Conservation (phyloP, 106 monocot genomes). For the Allium sativum region DNA sequence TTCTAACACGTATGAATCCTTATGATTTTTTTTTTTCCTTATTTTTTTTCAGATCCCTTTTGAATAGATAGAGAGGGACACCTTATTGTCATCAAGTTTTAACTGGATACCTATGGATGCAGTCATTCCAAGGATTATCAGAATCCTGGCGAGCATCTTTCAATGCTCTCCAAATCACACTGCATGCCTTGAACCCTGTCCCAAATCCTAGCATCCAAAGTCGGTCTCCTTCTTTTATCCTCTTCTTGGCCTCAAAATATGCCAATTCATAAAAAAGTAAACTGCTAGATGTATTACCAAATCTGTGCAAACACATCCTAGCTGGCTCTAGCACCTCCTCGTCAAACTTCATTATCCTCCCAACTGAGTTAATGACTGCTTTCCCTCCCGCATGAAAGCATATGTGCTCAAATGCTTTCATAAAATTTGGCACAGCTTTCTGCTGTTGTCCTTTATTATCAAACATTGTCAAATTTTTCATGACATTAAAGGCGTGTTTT, state of each 20-base stretch:
- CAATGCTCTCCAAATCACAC: conserved; percentile 32
- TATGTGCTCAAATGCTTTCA: conserved; percentile 48
- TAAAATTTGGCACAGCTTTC: conserved; percentile 41
- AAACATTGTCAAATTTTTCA: not conserved
- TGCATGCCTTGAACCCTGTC: conserved; percentile 59
- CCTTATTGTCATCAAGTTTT: not conserved
- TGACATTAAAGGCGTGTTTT: not conserved
- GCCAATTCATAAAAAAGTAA: conserved; percentile 65
- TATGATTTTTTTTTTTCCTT: no score
- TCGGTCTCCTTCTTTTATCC: conserved; percentile 38
- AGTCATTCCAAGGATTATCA: conserved; percentile 50
- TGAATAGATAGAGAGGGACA: no score
- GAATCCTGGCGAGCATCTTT: conserved; percentile 13
- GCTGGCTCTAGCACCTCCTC: conserved; percentile 35
- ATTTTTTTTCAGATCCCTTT: no score
- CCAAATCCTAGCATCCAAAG: conserved; percentile 75
- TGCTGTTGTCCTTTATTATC: not conserved
- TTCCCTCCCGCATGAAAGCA: conserved; percentile 54
- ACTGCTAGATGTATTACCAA: conserved; percentile 72
- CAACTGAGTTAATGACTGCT: conserved; percentile 42
- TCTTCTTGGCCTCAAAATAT: conserved; percentile 53
- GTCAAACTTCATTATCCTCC: conserved; percentile 16
- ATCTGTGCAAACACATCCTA: conserved; percentile 57
- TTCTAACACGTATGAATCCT: no score
- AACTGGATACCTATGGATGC: conserved; percentile 41